Evolutionary conservation across 2,329 filamentous ascomycete genomes (phyloP).

Genomic region (Aspergillus aculeatinus): DNA sequence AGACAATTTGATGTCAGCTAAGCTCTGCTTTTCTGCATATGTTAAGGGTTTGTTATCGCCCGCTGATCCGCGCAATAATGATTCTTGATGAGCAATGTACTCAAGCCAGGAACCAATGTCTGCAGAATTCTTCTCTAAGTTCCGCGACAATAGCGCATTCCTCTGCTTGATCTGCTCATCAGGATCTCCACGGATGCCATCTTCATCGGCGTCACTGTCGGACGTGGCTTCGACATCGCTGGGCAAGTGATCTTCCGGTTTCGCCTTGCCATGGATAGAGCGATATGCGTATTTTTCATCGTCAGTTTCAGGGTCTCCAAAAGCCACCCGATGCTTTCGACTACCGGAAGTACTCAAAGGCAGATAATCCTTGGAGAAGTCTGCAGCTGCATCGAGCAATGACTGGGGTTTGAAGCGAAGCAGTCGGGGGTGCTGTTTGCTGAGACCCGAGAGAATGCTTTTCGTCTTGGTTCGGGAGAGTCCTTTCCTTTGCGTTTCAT

Average conservation of each 20-base stretch:
- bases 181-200: slow-evolving; percentile 35
- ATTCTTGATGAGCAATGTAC: slow-evolving; percentile 76
- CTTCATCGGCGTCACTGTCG: slow-evolving; percentile 45
- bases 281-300: slow-evolving; percentile 60
- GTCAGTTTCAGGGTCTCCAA: slow-evolving; percentile 39
- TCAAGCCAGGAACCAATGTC: slow-evolving; percentile 73
- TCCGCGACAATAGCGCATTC: slow-evolving; percentile 59
- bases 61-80: slow-evolving; percentile 54
- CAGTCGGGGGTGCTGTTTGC: slow-evolving; percentile 22
- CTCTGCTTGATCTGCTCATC: slow-evolving; percentile 46
- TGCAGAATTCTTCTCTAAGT: slow-evolving; percentile 63
- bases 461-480: slow-evolving; percentile 50
- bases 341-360: slow-evolving; percentile 25
- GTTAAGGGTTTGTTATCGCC: slow-evolving; percentile 46
- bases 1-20: slow-evolving; percentile 76
- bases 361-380: slow-evolving; percentile 34
- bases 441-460: slow-evolving; percentile 32
- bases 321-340: slow-evolving; percentile 44
- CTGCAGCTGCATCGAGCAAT: slow-evolving; percentile 17
- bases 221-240: slow-evolving; percentile 52
- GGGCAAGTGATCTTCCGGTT: slow-evolving; percentile 45
- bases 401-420: slow-evolving; percentile 28
- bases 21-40: slow-evolving; percentile 63
- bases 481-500: slow-evolving; percentile 36
- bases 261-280: slow-evolving; percentile 65